phyloP scores from a whole-genome alignment of 805 yeast genomes.

The Dipodascus geniculatus region DNA sequence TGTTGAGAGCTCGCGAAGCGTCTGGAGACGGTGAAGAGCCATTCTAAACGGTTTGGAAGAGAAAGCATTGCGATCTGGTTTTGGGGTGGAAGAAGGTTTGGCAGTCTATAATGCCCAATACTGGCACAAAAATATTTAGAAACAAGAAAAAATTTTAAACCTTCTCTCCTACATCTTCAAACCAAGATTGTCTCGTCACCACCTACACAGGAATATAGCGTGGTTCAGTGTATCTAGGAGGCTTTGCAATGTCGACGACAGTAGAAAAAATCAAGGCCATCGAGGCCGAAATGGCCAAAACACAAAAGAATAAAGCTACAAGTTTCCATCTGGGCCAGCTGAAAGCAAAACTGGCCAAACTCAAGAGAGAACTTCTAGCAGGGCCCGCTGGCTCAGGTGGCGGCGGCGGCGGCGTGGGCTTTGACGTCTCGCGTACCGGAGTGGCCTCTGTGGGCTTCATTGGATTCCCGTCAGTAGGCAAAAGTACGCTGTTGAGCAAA shows the following conservation, averaged over 20 bases:
- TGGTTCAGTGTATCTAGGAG: background rate
- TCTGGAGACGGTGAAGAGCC: too few relatives aligned
- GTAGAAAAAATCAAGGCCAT: slow-evolving; percentile 58
- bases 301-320: slow-evolving; percentile 97
- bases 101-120: too few relatives aligned
- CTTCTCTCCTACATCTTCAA: background rate
- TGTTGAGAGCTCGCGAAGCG: too few relatives aligned
- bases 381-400: slow-evolving; percentile 64
- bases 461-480: slow-evolving; percentile 94
- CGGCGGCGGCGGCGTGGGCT: slow-evolving; percentile 88
- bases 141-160: background rate
- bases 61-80: too few relatives aligned
- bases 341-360: slow-evolving; percentile 90
- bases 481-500: slow-evolving; percentile 63
- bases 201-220: background rate
- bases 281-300: slow-evolving; percentile 95
- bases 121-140: too few relatives aligned
- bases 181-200: background rate
- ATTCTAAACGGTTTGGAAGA: too few relatives aligned
- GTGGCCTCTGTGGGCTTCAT: slow-evolving; percentile 96
- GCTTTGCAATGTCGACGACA: slow-evolving; percentile 44
- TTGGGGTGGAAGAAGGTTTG: too few relatives aligned
- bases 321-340: slow-evolving; percentile 95
- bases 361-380: slow-evolving; percentile 80
- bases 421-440: slow-evolving; percentile 98